Evolutionary conservation across 2,329 filamentous ascomycete species (phyloP).

Genomic region (Sporothrix luriei): DNA sequence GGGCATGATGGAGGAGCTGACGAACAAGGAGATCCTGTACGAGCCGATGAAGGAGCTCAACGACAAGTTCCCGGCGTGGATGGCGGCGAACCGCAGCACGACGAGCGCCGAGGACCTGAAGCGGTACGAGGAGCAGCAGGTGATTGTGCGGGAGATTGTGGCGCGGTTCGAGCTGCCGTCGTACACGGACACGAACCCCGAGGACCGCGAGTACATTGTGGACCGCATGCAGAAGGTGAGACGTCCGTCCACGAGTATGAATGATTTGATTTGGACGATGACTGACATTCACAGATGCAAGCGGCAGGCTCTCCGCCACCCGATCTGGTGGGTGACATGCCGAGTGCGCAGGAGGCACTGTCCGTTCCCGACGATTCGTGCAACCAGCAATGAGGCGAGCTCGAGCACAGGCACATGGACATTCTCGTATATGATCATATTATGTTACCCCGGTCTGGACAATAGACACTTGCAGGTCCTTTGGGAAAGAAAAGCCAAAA

Average conservation of each 20-base stretch:
- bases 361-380: constrained; percentile 64
- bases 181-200: constrained; percentile 79
- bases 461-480: not conserved
- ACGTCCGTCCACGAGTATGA: not conserved
- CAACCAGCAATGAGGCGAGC: constrained; percentile 56
- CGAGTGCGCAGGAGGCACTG: constrained; percentile 73
- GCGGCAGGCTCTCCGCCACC: constrained; percentile 84
- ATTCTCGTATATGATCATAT: too few species aligned
- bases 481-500: not conserved
- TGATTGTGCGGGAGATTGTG: constrained; percentile 82
- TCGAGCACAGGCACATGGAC: not conserved
- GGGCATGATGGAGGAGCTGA: constrained; percentile 98
- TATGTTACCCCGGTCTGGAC: not conserved
- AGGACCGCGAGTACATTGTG: constrained; percentile 88
- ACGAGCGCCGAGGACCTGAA: constrained; percentile 72
- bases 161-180: constrained; percentile 78
- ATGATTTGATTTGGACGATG: constrained; percentile 20
- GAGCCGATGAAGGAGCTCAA: constrained; percentile 98
- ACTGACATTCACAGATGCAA: constrained; percentile 77
- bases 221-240: constrained; percentile 96
- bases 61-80: constrained; percentile 89
- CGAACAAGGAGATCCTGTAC: constrained; percentile 96
- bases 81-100: constrained; percentile 71
- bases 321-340: constrained; percentile 89
- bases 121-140: constrained; percentile 79